Evolutionary conservation across 2,329 filamentous ascomycete genomes (phyloP), one percentile per base, ranked within the genome.

Genomic region (Fusarium fracticaudum): DNA sequence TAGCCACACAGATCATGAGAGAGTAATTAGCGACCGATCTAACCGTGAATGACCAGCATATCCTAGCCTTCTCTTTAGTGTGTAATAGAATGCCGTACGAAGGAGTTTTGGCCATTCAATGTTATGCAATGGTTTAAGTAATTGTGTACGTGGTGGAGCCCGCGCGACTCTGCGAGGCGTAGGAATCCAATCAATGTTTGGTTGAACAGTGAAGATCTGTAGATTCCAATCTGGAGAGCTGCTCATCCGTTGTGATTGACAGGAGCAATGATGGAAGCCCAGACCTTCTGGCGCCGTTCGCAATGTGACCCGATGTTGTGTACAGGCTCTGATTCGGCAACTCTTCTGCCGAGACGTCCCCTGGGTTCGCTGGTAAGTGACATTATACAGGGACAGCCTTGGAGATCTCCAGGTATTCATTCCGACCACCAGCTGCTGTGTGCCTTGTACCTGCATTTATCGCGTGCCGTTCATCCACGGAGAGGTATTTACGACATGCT

Each of bases 381-480:
- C 35, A 64, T 37, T 45, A 64, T 53, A 40, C 61, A 72, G 48
- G 53, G 37, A 66, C 51, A 48, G 54, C 40, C 29, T 29, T 69
- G 62, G 59, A 63, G 75, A 78, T 78, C 75, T 78, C 57, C 33
- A 37, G 37, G 50, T 68, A 60, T 57, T 58, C 64, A 77, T 70
- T 66, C 60, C 41, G 43, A 43, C 54, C 29, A 47, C 24, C 31
- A 50, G 20, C 22, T 59, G 31, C 31, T 18, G 51, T n/a, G 72
- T 73, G 72, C 53, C 57, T 69, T 69, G 75, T 77, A 77, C 76
- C 72, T 78, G 73, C 71, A 70, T 74, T 26, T 44, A 61, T 68
- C 71, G 62, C 61, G 60, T 70, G 66, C 64, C 57, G 68, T 40
- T 31, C 50, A 33, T 54, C 51, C 44, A 51, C 51, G n/a, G 20